Base-by-base conservation (phyloP, 2,329 filamentous ascomycete genomes). In the Penicillium sp. region DNA sequence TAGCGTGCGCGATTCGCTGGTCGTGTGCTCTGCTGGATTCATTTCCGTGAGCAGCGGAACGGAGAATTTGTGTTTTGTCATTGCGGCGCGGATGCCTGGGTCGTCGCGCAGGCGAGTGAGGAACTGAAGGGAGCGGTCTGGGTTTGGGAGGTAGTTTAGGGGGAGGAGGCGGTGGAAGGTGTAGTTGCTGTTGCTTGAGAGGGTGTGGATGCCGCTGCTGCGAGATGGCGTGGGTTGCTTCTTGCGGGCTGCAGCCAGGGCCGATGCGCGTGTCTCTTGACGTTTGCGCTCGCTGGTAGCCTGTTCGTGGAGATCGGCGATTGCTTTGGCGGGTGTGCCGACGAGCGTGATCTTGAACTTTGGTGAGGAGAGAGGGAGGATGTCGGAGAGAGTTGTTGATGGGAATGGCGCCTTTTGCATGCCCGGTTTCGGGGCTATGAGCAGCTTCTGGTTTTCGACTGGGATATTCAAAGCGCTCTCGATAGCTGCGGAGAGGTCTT, bases 11-110 rank as follows among this genome's bases (percentile, higher is more conserved):
- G 85, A 85, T n/a, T 94, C 87, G 64, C 89, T 87, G 3, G 83
- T 89, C 0, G 92, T 96, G 71, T 96, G 85, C 60, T 86, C 81
- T 0, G 86, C 79, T 0, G 94, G 94, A 63, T 99, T 89, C 92
- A 99, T 97, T 73, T 99, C 94, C 0, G 92, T 96, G 24, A 99
- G 79, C 3, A 97, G 73, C 0, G 87, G 87, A 0, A 99, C 94
- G 18, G 81, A 83, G 76, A 95, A 96, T 57, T 85, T 82, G 75
- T 96, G 92, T 63, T 85, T 86, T 14, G 81, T 78, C 94, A 99
- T 99, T 1, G 85, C 81, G 0, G 86, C 79, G 57, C 86, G 86
- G 72, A 99, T 92, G 7, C 94, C 94, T 0, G 89, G 86, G 69
- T 99, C 94, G 54, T 87, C 81, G 57, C 85, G 85, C 3, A 99